These are phyloP conservation scores for Phytopythium cucurbitacearum DNA, from an alignment of 352 stramenopile species.

Conservation along the genomic window DNA sequence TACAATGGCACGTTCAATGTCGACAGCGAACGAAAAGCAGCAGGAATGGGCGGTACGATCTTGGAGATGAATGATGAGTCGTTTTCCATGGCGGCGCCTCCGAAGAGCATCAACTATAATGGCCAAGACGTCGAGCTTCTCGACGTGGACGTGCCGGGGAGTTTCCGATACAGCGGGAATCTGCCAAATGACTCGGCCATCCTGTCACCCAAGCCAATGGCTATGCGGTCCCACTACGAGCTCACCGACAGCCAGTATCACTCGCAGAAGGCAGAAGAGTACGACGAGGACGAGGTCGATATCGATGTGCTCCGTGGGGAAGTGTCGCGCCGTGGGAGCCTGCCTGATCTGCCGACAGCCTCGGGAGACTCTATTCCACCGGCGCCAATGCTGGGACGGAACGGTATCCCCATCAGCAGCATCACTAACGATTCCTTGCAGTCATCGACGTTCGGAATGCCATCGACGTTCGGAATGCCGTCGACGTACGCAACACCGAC, in stretches of 20 bases:
- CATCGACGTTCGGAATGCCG: no score
- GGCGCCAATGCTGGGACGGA: conserved; percentile 7
- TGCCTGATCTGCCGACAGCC: conserved; percentile 23
- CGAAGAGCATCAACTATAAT: conserved; percentile 71
- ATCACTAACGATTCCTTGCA: conserved; percentile 25
- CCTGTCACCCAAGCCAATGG: conserved; percentile 34
- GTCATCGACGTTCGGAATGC: background rate
- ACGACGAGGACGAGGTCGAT: conserved; percentile 49
- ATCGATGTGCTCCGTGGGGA: conserved; percentile 18
- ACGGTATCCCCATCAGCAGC: conserved; percentile 24
- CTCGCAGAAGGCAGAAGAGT: conserved; percentile 65
- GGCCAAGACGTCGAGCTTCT: conserved; percentile 45
- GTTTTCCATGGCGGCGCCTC: conserved; percentile 26
- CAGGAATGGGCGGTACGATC: background rate
- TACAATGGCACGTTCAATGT: conserved; percentile 50
- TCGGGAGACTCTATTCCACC: conserved; percentile 12
- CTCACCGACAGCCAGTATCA: conserved; percentile 67
- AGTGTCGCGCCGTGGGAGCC: conserved; percentile 29
- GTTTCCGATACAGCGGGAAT: conserved; percentile 66
- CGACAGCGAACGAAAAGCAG: conserved; percentile 29
- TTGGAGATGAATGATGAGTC: conserved; percentile 10
- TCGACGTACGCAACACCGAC: background rate
- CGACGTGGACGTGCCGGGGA: conserved; percentile 43
- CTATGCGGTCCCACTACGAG: conserved; percentile 60
- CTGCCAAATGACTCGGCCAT: conserved; percentile 26